A percentile compares a stretch with the other conserved stretches of the same genome.
These are phyloP conservation scores for Aspergillus wentii DNA, from an alignment of 495 filamentous ascomycete genomes.

Conservation along the genomic window DNA sequence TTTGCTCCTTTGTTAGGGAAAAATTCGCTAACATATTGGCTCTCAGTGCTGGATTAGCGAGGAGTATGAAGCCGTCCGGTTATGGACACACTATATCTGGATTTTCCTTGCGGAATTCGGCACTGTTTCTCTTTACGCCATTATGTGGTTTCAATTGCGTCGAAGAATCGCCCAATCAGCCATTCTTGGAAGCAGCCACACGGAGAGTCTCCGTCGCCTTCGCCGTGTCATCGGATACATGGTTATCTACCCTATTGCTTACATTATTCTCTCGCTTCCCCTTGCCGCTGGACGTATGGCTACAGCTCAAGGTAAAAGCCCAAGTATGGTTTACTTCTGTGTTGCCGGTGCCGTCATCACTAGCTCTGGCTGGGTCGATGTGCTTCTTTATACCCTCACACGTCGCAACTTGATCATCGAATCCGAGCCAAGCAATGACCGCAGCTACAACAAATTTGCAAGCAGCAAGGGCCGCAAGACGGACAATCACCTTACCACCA, in stretches of 20 bases:
- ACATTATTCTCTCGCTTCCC: constrained; percentile 65
- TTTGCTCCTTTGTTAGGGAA: not conserved
- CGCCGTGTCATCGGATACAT: constrained; percentile 57
- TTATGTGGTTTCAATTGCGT: constrained; percentile 59
- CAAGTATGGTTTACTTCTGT: constrained; percentile 58
- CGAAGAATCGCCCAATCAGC: constrained; percentile 39
- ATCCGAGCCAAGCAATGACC: constrained; percentile 35
- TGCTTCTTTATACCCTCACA: constrained; percentile 68
- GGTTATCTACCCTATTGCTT: constrained; percentile 73
- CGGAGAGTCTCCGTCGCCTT: constrained; percentile 34
- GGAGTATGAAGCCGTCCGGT: constrained; percentile 54
- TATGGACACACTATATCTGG: constrained; percentile 75
- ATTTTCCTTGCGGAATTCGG: constrained; percentile 67
- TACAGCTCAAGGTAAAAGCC: constrained; percentile 50
- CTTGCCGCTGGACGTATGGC: constrained; percentile 66
- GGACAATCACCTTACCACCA: constrained; percentile 27
- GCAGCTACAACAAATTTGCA: constrained; percentile 31
- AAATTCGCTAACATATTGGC: constrained; percentile 1
- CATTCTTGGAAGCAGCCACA: constrained; percentile 30
- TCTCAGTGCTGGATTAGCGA: constrained; percentile 66
- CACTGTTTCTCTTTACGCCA: constrained; percentile 58
- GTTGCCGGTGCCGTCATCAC: constrained; percentile 68
- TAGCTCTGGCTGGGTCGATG: constrained; percentile 70
- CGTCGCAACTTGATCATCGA: constrained; percentile 44
- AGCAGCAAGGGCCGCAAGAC: constrained; percentile 27